Evolutionary conservation across 1,284 basidiomycete genomes (phyloP), one percentile per base, ranked within the genome.

Genomic region (Leccinum subrobustum): DNA sequence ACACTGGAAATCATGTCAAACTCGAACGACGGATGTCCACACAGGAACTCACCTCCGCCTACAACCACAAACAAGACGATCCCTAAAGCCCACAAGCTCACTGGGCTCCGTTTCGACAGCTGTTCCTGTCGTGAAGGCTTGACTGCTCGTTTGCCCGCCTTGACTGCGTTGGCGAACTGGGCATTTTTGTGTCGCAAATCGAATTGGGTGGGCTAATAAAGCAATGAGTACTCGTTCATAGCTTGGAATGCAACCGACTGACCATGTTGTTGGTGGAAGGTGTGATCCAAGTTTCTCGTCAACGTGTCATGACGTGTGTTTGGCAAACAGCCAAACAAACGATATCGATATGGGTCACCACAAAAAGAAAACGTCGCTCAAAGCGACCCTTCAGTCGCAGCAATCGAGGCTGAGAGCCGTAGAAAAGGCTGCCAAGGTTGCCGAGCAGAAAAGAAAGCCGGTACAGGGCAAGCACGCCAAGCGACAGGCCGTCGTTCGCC

Each of bases 161-260:
- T 83, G 63, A 83, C 85, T 64, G 87, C 85, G 62, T 81, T 84
- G 47, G 87, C 88, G 74, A 92, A 93, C 75, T 90, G 88, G 59
- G 81, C 81, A 73, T 92, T 93, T 74, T 85, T 84, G 70, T 86
- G 84, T 66, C 88, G 86, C 77, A 92, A 81, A 72, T 93, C 91
- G 74, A 90, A 91, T 78, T 88, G 83, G 59, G 88, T 86, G 53
- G 84, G 84, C 84, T 86, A 56, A 12, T 27, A 27, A 11, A 7
- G 44, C 16, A 51, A 44, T 42, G 8, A 3, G 6, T 39, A 3
- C 2, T 11, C 33, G 1, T 25, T 55, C 23, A 60, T 59, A 20
- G 4, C 11, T 12, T 58, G 29, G 37, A 58, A 44, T 5, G 47
- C n/a, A 35, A 18, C 4, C 57, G 35, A 63, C 67, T 27, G 44